Base-by-base conservation (phyloP, 257 asterid genomes). In the Solanum bulbocastanum region DNA sequence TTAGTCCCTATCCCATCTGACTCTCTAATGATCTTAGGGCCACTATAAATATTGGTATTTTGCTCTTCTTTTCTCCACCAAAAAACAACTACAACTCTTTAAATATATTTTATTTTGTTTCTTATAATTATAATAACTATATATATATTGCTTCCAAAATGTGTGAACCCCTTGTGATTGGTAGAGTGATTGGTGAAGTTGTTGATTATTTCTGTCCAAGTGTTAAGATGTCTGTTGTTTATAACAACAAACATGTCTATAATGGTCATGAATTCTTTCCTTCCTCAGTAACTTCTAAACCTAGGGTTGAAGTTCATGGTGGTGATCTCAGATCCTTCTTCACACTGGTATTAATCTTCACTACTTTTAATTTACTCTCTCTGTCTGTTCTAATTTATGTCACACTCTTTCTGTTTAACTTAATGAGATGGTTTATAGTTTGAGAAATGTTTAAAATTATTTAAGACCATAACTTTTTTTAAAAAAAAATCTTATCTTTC, bases 111-210 rank as follows among this genome's bases (percentile, higher is more conserved):
- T 32, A 10, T 23, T 14, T 58, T 86, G 44, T 23, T 86, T 49
- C 30, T 22, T 32, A 56, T 56, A 56, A 52, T 16, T 56, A 56
- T 18, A 16, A 18, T 56, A 6, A 2, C 40, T 71, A 71, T 14
- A 8, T 32, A 15, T 15, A 6, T 20, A 87, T 89, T 90, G 87
- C 86, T 49, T 82, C 85, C 40, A 90, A 83, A 89, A 76, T 90
- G 88, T 71, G 95, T 12, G 96, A 91, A 42, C 98, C 99, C 2
- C 93, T 95, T 15, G 93, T 92, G 30, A 90, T 92, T 16, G 94
- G 99, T 13, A 87, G 94, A 84, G 98, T 96, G 87, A 90, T 96
- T 49, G 99, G 99, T 89, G 99, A 96, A 65, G 98, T 96, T 4
- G 93, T 96, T 40, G 98, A 96, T 87, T 83, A 83, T 83, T 91